These are phyloP conservation scores for Pseudogymnoascus sp. DNA, from an alignment of 2,329 filamentous ascomycete species.

Conservation along the genomic window DNA sequence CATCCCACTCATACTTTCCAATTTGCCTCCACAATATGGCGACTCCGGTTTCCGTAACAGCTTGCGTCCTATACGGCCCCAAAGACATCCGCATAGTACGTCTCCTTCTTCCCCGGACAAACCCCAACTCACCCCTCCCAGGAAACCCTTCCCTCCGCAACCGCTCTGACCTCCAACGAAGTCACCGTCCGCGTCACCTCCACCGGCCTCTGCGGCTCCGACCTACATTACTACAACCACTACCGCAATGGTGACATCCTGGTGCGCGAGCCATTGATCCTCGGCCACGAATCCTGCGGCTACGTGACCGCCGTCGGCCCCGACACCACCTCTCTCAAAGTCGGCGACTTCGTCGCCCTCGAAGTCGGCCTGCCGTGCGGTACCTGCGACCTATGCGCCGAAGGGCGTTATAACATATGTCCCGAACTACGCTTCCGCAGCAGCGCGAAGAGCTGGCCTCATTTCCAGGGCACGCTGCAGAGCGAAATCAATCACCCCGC, in stretches of 20 bases:
- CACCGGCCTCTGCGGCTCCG: conserved; percentile 63
- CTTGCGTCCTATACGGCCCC: not conserved
- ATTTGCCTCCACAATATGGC: not conserved
- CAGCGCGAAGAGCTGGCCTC: conserved; percentile 53
- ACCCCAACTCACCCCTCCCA: conserved; percentile 26
- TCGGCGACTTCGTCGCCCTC: conserved; percentile 80
- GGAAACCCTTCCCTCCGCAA: conserved; percentile 32
- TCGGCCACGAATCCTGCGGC: conserved; percentile 70
- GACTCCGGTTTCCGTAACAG: not conserved
- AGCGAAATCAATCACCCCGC: conserved; percentile 77
- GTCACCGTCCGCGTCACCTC: conserved; percentile 57
- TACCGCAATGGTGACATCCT: conserved; percentile 62
- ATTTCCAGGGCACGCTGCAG: conserved; percentile 79
- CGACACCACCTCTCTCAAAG: conserved; percentile 52
- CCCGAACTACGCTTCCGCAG: conserved; percentile 82
- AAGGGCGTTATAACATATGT: conserved; percentile 85
- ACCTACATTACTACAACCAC: conserved; percentile 62
- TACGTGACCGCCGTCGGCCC: conserved; percentile 65
- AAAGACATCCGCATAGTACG: conserved; percentile 1
- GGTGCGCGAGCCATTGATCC: conserved; percentile 54
- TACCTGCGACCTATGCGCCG: conserved; percentile 67
- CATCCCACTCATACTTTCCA: not conserved
- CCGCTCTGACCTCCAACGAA: conserved; percentile 39
- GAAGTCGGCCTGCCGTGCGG: conserved; percentile 87
- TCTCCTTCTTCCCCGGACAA: conserved; percentile 28